phyloP scores from a whole-genome alignment of 2,329 filamentous ascomycete genomes.

The Pestalotiopsis sp. region DNA sequence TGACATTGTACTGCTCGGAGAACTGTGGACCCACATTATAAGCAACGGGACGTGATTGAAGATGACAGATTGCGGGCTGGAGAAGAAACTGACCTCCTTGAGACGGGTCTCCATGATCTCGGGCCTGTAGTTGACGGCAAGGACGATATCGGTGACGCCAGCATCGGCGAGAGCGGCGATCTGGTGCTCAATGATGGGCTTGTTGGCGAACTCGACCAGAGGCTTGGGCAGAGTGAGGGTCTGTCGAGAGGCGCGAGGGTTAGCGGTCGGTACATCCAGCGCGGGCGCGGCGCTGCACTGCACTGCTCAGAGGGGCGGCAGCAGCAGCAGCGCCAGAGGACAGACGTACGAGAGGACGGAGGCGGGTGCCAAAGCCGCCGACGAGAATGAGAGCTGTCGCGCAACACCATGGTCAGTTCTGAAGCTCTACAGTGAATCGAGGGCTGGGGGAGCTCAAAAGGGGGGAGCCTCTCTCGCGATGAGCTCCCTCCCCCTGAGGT shows the following conservation, averaged over 20 bases:
- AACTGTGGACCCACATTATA: constrained; percentile 5
- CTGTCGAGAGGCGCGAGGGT: constrained; percentile 45
- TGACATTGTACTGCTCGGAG: constrained; percentile 72
- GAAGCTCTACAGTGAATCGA: neutral
- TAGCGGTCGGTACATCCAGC: constrained; percentile 12
- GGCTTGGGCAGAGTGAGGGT: constrained; percentile 97
- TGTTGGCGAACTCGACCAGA: constrained; percentile 97
- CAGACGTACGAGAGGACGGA: constrained; percentile 82
- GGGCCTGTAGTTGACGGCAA: constrained; percentile 97
- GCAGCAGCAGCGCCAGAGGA: neutral
- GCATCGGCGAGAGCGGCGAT: constrained; percentile 91
- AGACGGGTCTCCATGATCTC: constrained; percentile 96
- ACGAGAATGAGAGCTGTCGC: constrained; percentile 90
- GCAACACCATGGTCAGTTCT: constrained; percentile 19
- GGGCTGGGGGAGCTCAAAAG: neutral
- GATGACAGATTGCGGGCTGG: constrained; percentile 8
- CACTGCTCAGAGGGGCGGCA: neutral
- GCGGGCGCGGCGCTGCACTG: neutral
- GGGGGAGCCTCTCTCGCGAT: neutral
- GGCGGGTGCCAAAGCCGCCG: constrained; percentile 96
- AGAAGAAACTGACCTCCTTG: constrained; percentile 66
- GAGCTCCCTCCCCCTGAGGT: neutral
- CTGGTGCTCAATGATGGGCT: constrained; percentile 98
- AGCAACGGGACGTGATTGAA: neutral
- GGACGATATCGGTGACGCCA: constrained; percentile 94